Evolutionary conservation across 805 yeast genomes (phyloP).

Genomic region (Kurtzmaniella fragi): DNA sequence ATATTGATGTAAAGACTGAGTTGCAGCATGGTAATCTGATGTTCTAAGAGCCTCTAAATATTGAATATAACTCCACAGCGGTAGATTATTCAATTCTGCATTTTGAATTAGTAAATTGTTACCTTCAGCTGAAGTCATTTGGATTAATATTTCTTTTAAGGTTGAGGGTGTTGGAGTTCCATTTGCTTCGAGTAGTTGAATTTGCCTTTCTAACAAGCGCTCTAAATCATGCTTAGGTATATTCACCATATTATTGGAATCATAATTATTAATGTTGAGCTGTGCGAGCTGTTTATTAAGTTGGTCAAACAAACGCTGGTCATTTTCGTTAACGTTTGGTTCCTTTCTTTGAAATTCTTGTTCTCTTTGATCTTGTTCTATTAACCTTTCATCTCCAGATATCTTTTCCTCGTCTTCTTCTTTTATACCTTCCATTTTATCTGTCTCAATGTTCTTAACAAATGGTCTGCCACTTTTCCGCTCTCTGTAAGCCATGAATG

Average conservation of each 20-base stretch:
- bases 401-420: background rate
- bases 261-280: too few relatives aligned
- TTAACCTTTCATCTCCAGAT: conserved; percentile 9
- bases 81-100: conserved; percentile 22
- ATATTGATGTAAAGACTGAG: conserved; percentile 47
- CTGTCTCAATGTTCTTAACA: background rate
- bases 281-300: conserved; percentile 9
- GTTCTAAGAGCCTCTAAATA: conserved; percentile 55
- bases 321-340: conserved; percentile 6
- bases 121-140: conserved; percentile 43
- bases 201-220: conserved; percentile 47
- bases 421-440: background rate
- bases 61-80: conserved; percentile 48
- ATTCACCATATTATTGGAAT: conserved; percentile 16
- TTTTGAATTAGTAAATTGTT: conserved; percentile 33
- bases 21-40: conserved; percentile 59
- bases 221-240: conserved; percentile 50
- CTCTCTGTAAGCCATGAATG: conserved; percentile 32
- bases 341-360: background rate
- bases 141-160: conserved; percentile 34
- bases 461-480: conserved; percentile 6
- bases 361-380: background rate
- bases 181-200: conserved; percentile 44
- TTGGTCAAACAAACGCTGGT: conserved; percentile 10
- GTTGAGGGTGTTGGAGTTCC: conserved; percentile 47